A percentile compares a stretch with the other conserved stretches of the same genome.
These are phyloP conservation scores for Leishmania turanica DNA, from an alignment of 208 protist species.

Conservation along the genomic window DNA sequence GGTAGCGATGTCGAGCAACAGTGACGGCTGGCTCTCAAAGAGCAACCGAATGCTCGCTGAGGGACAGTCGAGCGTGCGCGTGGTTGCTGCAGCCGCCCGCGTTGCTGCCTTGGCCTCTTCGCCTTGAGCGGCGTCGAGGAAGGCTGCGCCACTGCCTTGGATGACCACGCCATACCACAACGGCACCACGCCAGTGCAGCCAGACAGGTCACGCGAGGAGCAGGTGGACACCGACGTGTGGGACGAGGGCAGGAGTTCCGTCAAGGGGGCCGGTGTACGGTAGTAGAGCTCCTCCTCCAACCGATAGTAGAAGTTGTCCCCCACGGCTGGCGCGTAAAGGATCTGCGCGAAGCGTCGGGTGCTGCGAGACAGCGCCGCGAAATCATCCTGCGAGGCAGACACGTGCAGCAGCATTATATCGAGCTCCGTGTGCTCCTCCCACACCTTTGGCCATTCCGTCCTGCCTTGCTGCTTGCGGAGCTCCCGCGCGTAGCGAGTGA, in stretches of 20 bases:
- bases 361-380: conserved; percentile 25
- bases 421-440: conserved; percentile 16
- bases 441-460: conserved; percentile 23
- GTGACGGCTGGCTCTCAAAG: conserved; percentile 29
- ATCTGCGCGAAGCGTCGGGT: conserved; percentile 17
- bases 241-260: conserved; percentile 22
- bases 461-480: conserved; percentile 14
- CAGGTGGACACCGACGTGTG: neutral
- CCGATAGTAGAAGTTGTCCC: conserved; percentile 22
- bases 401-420: conserved; percentile 55
- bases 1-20: conserved; percentile 24
- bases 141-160: conserved; percentile 13
- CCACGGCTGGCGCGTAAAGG: conserved; percentile 23
- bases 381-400: conserved; percentile 43
- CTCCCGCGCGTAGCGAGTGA: conserved; percentile 24
- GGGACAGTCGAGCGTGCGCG: neutral
- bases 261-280: conserved; percentile 18
- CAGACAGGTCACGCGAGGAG: neutral
- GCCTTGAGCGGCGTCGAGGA: conserved; percentile 4
- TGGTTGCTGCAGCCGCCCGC: conserved; percentile 2
- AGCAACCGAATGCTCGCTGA: conserved; percentile 24
- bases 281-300: conserved; percentile 32
- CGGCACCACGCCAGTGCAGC: conserved; percentile 8
- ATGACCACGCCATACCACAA: conserved; percentile 36
- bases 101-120: neutral